Conservation (phyloP, 768 basidiomycete genomes). For the Jaapia argillacea region DNA sequence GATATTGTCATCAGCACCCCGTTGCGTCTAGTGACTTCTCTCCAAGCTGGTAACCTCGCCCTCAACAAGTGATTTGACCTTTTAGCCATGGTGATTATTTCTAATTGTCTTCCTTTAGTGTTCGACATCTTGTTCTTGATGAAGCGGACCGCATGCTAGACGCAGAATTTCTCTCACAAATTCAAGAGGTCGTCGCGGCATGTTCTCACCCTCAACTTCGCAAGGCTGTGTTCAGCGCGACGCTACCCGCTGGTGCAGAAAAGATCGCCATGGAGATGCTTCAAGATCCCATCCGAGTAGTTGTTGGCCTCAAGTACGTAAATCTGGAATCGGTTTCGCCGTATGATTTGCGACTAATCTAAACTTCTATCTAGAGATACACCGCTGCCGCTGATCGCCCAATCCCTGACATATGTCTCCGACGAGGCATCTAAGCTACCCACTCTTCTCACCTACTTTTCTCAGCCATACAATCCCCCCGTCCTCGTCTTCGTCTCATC, state of each 20-base stretch:
- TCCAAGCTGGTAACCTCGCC: conserved; percentile 58
- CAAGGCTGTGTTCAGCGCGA: conserved; percentile 92
- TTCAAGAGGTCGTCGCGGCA: conserved; percentile 76
- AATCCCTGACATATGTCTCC: conserved; percentile 85
- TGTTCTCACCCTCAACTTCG: conserved; percentile 63
- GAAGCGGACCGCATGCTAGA: conserved; percentile 92
- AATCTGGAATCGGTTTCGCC: not conserved
- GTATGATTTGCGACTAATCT: not conserved
- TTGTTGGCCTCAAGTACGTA: conserved; percentile 92
- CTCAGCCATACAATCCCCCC: conserved; percentile 82
- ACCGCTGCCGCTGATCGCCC: conserved; percentile 82
- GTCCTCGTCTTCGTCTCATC: conserved; percentile 86
- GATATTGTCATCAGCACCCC: conserved; percentile 94
- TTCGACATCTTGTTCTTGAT: conserved; percentile 79
- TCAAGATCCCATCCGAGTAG: conserved; percentile 78
- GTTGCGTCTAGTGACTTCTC: conserved; percentile 71
- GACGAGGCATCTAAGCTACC: conserved; percentile 93
- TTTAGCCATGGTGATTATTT: not conserved
- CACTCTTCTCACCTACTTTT: conserved; percentile 71
- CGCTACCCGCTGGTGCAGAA: conserved; percentile 82
- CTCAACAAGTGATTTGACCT: conserved; percentile 51
- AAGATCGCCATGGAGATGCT: conserved; percentile 82
- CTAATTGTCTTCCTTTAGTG: conserved; percentile 33
- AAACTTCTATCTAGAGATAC: conserved; percentile 57
- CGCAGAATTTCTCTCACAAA: conserved; percentile 78